Evolutionary conservation across 257 asterid species (phyloP).

Genomic region (Rhazya stricta): DNA sequence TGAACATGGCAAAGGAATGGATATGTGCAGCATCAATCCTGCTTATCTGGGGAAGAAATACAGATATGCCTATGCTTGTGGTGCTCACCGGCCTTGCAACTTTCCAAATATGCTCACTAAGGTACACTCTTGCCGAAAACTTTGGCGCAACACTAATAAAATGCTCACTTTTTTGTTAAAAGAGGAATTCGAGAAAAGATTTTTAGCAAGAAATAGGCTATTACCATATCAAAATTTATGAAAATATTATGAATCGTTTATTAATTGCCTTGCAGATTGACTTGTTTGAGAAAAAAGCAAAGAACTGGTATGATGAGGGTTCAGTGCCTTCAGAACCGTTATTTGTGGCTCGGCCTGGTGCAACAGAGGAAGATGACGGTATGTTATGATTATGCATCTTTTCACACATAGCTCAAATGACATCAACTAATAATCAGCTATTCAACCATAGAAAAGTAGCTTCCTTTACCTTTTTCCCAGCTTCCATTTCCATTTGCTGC

Average conservation of each 20-base stretch:
- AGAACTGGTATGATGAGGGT: constrained; percentile 81
- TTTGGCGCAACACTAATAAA: too few relatives aligned
- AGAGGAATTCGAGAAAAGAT: too few relatives aligned
- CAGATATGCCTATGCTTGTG: constrained; percentile 92
- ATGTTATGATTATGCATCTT: constrained; percentile 8
- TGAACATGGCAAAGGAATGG: constrained; percentile 91
- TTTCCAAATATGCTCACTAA: constrained; percentile 94
- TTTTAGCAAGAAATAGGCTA: neutral
- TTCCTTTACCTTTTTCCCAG: too few relatives aligned
- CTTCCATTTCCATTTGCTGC: too few relatives aligned
- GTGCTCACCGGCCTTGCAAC: constrained; percentile 90
- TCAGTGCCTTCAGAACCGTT: constrained; percentile 87
- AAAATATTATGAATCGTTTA: neutral
- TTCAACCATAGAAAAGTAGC: neutral
- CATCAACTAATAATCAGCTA: neutral
- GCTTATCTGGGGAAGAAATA: constrained; percentile 62
- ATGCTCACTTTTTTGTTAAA: too few relatives aligned
- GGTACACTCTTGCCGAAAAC: constrained; percentile 27
- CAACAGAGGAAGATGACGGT: constrained; percentile 92
- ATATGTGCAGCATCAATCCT: constrained; percentile 94
- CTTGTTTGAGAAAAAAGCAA: constrained; percentile 61
- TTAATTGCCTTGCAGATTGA: constrained; percentile 25
- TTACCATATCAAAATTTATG: too few relatives aligned
- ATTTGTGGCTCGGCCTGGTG: constrained; percentile 86
- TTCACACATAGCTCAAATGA: neutral